These are phyloP conservation scores for Garcia nutans DNA, from an alignment of 345 rosid genomes.

Conservation along the genomic window DNA sequence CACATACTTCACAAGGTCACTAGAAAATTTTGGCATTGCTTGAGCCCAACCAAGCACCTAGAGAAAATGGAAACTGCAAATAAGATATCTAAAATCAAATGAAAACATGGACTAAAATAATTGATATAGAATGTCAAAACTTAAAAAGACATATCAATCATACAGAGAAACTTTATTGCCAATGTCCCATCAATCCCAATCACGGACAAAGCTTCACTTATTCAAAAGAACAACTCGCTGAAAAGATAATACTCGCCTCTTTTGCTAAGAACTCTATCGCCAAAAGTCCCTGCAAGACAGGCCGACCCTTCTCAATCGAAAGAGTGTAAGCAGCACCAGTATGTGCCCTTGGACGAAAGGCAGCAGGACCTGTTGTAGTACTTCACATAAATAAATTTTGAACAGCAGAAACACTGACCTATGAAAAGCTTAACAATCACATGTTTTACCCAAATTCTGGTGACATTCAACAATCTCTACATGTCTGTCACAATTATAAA, in stretches of 20 bases:
- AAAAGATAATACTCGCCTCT: constrained; percentile 60
- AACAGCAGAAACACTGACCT: constrained; percentile 1
- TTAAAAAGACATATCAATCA: background rate
- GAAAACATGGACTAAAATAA: background rate
- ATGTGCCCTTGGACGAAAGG: constrained; percentile 91
- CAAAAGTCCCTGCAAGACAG: constrained; percentile 93
- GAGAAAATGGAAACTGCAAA: constrained; percentile 18
- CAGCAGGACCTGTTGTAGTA: constrained; percentile 80
- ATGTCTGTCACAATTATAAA: background rate
- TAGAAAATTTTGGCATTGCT: constrained; percentile 98
- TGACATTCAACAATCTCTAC: constrained; percentile 2
- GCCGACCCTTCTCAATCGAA: constrained; percentile 90
- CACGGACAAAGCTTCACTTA: background rate
- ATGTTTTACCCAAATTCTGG: background rate
- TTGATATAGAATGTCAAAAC: background rate
- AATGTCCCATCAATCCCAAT: background rate
- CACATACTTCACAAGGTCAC: constrained; percentile 86
- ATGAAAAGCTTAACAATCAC: background rate
- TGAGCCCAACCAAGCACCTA: constrained; percentile 99
- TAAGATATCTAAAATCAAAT: background rate
- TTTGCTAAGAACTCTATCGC: constrained; percentile 93
- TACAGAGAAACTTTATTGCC: background rate
- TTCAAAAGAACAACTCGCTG: background rate
- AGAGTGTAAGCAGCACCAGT: constrained; percentile 56
- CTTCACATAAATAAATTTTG: constrained; percentile 16